These are phyloP conservation scores for sorghum (Sorghum bicolor) DNA, from an alignment of 176 grass and related monocot genomes.

Conservation along the genomic window Sorghum_bicolor_NCBIv3 NC_012873.2:4353001-4353500, in stretches of 20 bases:
- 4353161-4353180: conserved; percentile 80
- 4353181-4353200: conserved; percentile 97
- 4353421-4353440: background rate
- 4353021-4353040: background rate
- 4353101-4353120: background rate
- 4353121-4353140: conserved; percentile 60
- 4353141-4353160: conserved; percentile 82
- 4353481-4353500: conserved; percentile 84
- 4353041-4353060: background rate
- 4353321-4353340: conserved; percentile 5
- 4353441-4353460: conserved; percentile 59
- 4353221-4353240: conserved; percentile 91
- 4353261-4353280: conserved; percentile 93
- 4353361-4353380: background rate
- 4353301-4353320: conserved; percentile 45
- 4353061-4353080: background rate
- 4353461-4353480: conserved; percentile 86
- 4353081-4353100: background rate
- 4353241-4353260: conserved; percentile 90
- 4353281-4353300: conserved; percentile 88
- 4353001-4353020: background rate
- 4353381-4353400: background rate
- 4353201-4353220: conserved; percentile 85
- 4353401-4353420: background rate
- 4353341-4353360: background rate